A percentile compares a stretch with the other conserved stretches of the same genome.
phyloP scores from a whole-genome alignment of 2,329 filamentous ascomycete genomes.

The Trichoderma sp. region DNA sequence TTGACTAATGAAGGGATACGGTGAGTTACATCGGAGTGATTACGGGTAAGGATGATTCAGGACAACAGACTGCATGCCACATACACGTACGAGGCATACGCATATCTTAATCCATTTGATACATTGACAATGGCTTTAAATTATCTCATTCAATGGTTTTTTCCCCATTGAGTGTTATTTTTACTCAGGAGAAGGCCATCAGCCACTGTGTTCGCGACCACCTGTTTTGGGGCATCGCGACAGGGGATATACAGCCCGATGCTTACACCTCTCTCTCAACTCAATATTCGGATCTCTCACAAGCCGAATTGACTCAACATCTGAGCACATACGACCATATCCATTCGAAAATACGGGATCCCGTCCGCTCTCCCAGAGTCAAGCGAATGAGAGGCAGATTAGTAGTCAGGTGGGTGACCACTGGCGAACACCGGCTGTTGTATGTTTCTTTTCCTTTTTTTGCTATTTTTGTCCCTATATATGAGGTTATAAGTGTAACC shows the following conservation, averaged over 20 bases:
- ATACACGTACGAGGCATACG: no score
- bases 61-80: no score
- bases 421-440: not conserved
- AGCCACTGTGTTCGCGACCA: not conserved
- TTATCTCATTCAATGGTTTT: not conserved
- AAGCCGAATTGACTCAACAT: not conserved
- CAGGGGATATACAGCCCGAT: not conserved
- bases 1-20: not conserved
- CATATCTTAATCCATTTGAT: no score
- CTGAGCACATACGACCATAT: not conserved
- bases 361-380: not conserved
- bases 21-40: not conserved
- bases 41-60: no score
- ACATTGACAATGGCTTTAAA: not conserved
- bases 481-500: not conserved
- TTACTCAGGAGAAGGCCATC: no score
- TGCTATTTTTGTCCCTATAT: not conserved
- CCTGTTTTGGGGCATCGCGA: not conserved
- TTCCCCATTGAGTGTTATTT: no score
- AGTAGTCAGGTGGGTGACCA: no score
- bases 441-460: no score
- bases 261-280: not conserved
- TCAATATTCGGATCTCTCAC: not conserved
- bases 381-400: not conserved
- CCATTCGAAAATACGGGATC: not conserved